These are phyloP conservation scores for Cryptosporidium parvum DNA, from an alignment of 169 alveolate genomes.

Conservation along the genomic window DNA sequence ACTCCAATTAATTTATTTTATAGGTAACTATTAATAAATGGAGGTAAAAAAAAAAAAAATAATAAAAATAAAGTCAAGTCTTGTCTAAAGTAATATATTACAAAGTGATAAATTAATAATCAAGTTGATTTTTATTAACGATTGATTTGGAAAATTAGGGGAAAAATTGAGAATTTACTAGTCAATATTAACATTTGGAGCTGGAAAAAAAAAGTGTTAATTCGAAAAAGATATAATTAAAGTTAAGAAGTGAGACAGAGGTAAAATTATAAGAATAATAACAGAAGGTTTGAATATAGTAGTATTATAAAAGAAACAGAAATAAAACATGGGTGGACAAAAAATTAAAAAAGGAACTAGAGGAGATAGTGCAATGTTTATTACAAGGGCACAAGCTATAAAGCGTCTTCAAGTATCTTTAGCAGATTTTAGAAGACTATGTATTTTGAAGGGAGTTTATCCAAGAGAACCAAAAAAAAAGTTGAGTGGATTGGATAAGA, in stretches of 20 bases:
- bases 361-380: constrained; percentile 91
- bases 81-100: neutral
- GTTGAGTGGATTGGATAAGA: constrained; percentile 85
- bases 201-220: neutral
- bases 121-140: too few species aligned
- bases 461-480: constrained; percentile 99
- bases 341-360: constrained; percentile 87
- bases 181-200: neutral
- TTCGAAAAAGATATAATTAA: neutral
- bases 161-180: neutral
- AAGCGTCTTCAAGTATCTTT: constrained; percentile 90
- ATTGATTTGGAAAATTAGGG: neutral
- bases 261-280: neutral
- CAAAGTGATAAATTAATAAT: neutral
- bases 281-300: neutral
- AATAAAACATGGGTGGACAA: constrained; percentile 68
- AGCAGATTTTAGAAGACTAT: constrained; percentile 95
- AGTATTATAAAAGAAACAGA: neutral
- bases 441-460: constrained; percentile 98
- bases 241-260: neutral
- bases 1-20: too few species aligned
- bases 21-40: neutral
- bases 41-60: neutral
- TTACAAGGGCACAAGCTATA: constrained; percentile 92
- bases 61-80: neutral